Percentiles rank a stretch among this genome's conserved stretches.
Conservation (phyloP, 257 asterid genomes). For the Lycium barbarum region DNA sequence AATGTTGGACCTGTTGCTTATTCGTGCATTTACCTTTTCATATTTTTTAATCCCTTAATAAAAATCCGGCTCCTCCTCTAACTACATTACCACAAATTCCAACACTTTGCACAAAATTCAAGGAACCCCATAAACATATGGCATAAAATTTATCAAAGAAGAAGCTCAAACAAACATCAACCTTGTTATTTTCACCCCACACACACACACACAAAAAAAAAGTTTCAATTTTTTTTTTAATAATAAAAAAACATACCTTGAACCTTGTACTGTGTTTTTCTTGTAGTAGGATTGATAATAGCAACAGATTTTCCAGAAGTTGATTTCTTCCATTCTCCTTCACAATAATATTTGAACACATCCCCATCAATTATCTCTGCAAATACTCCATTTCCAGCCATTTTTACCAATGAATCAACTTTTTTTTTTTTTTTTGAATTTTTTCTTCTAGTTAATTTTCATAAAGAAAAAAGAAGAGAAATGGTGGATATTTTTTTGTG, state of each 20-base stretch:
- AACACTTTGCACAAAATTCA: neutral
- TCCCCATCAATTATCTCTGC: slow-evolving; percentile 80
- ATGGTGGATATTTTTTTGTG: neutral
- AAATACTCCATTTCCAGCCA: slow-evolving; percentile 91
- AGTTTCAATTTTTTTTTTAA: neutral
- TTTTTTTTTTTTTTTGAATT: neutral
- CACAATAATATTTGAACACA: slow-evolving; percentile 74
- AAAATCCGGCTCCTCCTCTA: too few relatives aligned
- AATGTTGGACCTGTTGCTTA: too few relatives aligned
- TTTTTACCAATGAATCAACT: slow-evolving; percentile 33
- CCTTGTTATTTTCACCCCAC: neutral
- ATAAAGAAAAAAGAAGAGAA: slow-evolving; percentile 28
- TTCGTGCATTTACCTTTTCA: too few relatives aligned
- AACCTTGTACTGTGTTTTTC: slow-evolving; percentile 87
- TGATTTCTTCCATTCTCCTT: slow-evolving; percentile 88
- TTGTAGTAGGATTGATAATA: slow-evolving; percentile 83
- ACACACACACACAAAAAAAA: neutral
- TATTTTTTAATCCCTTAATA: too few relatives aligned
- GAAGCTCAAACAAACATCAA: neutral
- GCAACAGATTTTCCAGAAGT: slow-evolving; percentile 80
- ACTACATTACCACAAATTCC: neutral
- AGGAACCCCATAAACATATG: neutral
- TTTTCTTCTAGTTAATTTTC: too few relatives aligned
- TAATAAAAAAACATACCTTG: slow-evolving; percentile 66
- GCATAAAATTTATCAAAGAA: neutral